phyloP scores from a whole-genome alignment of 2,329 filamentous ascomycete species.

The Fusarium transvaalense region DNA sequence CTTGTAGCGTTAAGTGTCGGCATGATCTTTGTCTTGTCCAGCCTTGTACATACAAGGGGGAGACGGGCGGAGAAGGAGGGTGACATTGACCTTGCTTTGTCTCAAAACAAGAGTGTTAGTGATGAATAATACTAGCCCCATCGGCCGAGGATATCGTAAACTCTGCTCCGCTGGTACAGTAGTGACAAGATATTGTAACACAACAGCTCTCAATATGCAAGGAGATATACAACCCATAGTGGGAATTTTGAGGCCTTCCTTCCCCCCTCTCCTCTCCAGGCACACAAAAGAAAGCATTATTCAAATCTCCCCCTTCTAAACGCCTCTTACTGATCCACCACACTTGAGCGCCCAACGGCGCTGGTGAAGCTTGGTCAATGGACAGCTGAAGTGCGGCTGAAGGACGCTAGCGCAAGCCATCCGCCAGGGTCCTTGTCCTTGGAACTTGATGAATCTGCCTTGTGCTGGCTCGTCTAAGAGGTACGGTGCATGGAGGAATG shows the following conservation, averaged over 20 bases:
- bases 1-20: slow-evolving; percentile 3
- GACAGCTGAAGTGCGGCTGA: slow-evolving; percentile 43
- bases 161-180: no score
- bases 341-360: slow-evolving; percentile 24
- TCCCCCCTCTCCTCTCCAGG: not conserved
- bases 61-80: no score
- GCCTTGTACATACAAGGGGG: slow-evolving; percentile 9
- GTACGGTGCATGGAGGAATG: not conserved
- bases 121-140: no score
- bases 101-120: not conserved
- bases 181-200: no score
- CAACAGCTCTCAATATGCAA: not conserved
- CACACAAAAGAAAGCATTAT: not conserved
- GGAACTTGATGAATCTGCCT: slow-evolving; percentile 50
- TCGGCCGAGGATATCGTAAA: no score
- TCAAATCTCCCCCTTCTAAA: not conserved
- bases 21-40: slow-evolving; percentile 5
- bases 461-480: slow-evolving; percentile 18
- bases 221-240: no score
- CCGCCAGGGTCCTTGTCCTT: slow-evolving; percentile 24
- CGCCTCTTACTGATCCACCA: slow-evolving; percentile 28
- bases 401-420: slow-evolving; percentile 41
- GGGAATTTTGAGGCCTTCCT: not conserved
- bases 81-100: not conserved
- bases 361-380: slow-evolving; percentile 25